These are phyloP conservation scores for Aspergillus saccharolyticus DNA, from an alignment of 495 filamentous ascomycete genomes.

Conservation along the genomic window DNA sequence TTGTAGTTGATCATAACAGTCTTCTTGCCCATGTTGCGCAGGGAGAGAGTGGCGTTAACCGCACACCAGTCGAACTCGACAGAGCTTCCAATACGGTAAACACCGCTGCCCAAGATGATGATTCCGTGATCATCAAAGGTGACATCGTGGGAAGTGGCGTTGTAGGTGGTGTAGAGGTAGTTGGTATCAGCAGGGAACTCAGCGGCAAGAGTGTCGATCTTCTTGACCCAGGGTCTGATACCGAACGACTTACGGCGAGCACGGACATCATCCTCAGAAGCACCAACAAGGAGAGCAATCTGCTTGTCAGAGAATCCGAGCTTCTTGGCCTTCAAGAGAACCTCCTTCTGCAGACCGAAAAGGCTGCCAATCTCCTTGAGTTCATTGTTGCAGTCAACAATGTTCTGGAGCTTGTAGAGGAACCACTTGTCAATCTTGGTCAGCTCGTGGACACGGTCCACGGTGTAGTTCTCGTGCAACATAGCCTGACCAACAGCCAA, in stretches of 20 bases:
- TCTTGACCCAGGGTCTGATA: constrained; percentile 89
- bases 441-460: constrained; percentile 84
- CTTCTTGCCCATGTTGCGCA: constrained; percentile 89
- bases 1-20: constrained; percentile 98
- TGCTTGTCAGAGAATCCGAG: constrained; percentile 96
- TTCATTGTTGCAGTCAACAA: constrained; percentile 83
- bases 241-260: constrained; percentile 79
- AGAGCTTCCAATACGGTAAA: constrained; percentile 94
- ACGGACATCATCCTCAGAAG: constrained; percentile 85
- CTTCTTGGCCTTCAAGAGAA: constrained; percentile 88
- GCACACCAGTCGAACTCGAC: constrained; percentile 99
- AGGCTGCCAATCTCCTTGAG: constrained; percentile 85
- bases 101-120: constrained; percentile 85
- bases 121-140: constrained; percentile 91
- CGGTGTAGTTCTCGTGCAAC: constrained; percentile 91
- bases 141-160: constrained; percentile 91
- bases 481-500: constrained; percentile 96
- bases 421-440: constrained; percentile 99
- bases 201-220: constrained; percentile 93
- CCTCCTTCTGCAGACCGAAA: constrained; percentile 78
- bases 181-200: constrained; percentile 98
- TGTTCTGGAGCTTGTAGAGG: constrained; percentile 93
- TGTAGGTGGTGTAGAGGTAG: constrained; percentile 98
- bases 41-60: constrained; percentile 83
- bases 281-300: constrained; percentile 79